These are phyloP conservation scores for Phytophthora capsici DNA, from an alignment of 352 stramenopile species.

Conservation along the genomic window DNA sequence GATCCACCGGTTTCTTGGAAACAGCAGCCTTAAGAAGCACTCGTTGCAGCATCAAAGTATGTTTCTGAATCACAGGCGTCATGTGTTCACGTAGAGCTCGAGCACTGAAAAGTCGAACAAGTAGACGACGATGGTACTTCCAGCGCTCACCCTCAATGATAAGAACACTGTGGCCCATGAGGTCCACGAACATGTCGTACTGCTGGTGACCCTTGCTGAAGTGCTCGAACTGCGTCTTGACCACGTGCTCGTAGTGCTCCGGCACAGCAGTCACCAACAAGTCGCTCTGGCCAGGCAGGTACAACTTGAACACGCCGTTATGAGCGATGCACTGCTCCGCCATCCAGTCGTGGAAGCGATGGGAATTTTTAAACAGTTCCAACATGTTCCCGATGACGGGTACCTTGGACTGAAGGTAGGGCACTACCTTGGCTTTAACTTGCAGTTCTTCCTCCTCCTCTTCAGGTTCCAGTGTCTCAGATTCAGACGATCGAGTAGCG, in stretches of 20 bases:
- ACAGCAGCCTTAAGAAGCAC: slow-evolving; percentile 27
- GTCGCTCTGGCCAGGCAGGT: slow-evolving; percentile 42
- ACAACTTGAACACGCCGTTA: slow-evolving; percentile 42
- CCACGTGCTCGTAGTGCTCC: slow-evolving; percentile 60
- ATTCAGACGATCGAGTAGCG: slow-evolving; percentile 17
- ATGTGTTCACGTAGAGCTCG: slow-evolving; percentile 50
- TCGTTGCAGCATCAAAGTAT: slow-evolving; percentile 40
- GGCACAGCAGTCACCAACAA: slow-evolving; percentile 51
- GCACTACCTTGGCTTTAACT: slow-evolving; percentile 29
- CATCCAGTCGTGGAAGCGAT: slow-evolving; percentile 51
- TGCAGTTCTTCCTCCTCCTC: slow-evolving; percentile 2
- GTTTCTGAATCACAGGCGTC: slow-evolving; percentile 42
- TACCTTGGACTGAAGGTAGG: slow-evolving; percentile 41
- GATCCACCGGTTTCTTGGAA: slow-evolving; percentile 35
- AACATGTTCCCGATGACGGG: slow-evolving; percentile 47
- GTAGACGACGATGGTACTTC: slow-evolving; percentile 53
- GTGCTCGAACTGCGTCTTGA: slow-evolving; percentile 60
- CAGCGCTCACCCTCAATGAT: slow-evolving; percentile 53
- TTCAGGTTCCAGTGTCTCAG: not conserved
- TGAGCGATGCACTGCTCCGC: slow-evolving; percentile 41
- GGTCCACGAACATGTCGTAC: slow-evolving; percentile 48
- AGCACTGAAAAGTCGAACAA: slow-evolving; percentile 51
- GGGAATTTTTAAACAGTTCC: slow-evolving; percentile 27
- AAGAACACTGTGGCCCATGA: slow-evolving; percentile 56
- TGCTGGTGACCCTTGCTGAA: slow-evolving; percentile 61